These are phyloP conservation scores for Camellia japonica DNA, from an alignment of 148 eudicot species.

Conservation along the genomic window DNA sequence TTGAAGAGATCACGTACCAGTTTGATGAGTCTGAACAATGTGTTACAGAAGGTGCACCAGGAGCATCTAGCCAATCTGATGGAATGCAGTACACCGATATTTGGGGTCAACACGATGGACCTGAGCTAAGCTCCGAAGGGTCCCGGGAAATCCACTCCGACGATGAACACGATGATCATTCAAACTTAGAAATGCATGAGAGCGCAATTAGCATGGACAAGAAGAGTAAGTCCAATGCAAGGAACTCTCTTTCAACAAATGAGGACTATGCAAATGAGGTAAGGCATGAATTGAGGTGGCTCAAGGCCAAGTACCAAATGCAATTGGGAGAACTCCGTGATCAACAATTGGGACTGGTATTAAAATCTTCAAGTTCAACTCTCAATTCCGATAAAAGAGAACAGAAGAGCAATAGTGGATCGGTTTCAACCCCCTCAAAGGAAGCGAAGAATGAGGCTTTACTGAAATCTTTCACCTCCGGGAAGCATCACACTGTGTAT, in stretches of 20 bases:
- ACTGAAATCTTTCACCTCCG: constrained; percentile 17
- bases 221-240: constrained; percentile 9
- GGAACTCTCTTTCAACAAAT: constrained; percentile 31
- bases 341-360: constrained; percentile 25
- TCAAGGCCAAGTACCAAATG: constrained; percentile 55
- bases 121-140: constrained; percentile 28
- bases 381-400: constrained; percentile 16
- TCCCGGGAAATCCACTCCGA: constrained; percentile 21
- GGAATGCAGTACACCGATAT: constrained; percentile 35
- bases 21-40: constrained; percentile 39
- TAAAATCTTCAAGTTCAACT: constrained; percentile 23
- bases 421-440: constrained; percentile 13
- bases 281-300: constrained; percentile 47
- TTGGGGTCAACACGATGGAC: constrained; percentile 45
- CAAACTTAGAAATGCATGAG: constrained; percentile 21
- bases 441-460: constrained; percentile 25
- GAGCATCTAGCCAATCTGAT: constrained; percentile 35
- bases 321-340: constrained; percentile 47
- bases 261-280: constrained; percentile 39
- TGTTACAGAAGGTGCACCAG: constrained; percentile 33
- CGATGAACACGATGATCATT: constrained; percentile 25
- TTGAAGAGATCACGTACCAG: constrained; percentile 75
- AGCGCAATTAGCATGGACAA: not conserved
- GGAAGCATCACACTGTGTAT: constrained; percentile 34
- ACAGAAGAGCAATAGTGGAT: constrained; percentile 16